Evolutionary conservation across 2,329 filamentous ascomycete species (phyloP).

Genomic region (Botrytis galanthina): DNA sequence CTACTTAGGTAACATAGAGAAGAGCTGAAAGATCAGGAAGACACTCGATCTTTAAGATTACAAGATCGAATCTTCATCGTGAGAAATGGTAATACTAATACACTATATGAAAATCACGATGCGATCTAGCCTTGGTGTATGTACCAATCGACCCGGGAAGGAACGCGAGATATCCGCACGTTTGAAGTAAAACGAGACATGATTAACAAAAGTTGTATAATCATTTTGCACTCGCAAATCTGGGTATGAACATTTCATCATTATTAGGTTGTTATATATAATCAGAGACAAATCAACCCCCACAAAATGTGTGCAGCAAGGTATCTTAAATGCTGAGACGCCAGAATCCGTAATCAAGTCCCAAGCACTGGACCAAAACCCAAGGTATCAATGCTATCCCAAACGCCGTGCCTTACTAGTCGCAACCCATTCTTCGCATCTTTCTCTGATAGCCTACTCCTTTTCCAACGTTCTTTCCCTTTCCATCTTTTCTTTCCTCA

Average conservation of each 20-base stretch:
- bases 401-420: background rate
- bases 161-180: background rate
- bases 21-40: background rate
- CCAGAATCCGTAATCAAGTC: background rate
- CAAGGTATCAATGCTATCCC: background rate
- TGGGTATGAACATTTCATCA: background rate
- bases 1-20: too few species aligned
- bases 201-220: background rate
- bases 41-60: background rate
- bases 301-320: background rate
- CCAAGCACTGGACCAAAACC: background rate
- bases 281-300: background rate
- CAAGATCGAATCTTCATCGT: too few species aligned
- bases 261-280: background rate
- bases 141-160: background rate
- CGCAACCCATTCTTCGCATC: background rate
- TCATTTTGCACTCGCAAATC: background rate
- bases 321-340: background rate
- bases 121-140: background rate
- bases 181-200: background rate
- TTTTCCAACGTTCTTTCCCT: background rate
- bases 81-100: background rate
- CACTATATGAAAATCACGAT: background rate
- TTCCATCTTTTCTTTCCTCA: constrained; percentile 30
- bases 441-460: background rate